Evolutionary conservation across 1,139 yeast genomes (phyloP).

Genomic region (Hansenula lynferdii): DNA sequence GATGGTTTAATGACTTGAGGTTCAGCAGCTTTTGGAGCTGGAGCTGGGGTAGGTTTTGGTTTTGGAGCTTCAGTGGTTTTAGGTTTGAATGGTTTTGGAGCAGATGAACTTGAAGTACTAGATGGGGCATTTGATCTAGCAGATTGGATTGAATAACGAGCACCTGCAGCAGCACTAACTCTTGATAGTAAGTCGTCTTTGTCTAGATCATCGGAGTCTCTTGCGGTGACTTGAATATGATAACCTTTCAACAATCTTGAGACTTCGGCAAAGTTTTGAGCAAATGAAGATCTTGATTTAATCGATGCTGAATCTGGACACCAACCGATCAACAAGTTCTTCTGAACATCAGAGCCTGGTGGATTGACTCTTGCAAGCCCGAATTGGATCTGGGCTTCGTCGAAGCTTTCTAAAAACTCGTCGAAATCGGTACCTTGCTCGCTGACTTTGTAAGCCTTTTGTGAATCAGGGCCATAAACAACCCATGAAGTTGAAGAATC

Average conservation of each 20-base stretch:
- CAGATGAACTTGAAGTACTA: conserved; percentile 30
- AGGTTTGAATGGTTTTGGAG: conserved; percentile 30
- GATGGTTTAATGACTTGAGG: conserved; percentile 22
- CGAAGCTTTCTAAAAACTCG: conserved; percentile 78
- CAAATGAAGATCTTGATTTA: conserved; percentile 69
- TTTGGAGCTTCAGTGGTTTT: conserved; percentile 31
- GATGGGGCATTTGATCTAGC: conserved; percentile 25
- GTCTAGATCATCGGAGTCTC: conserved; percentile 86
- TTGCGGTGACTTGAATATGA: conserved; percentile 96
- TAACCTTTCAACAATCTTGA: conserved; percentile 71
- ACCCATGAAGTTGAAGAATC: conserved; percentile 53
- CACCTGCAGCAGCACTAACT: conserved; percentile 91
- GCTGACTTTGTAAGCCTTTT: conserved; percentile 52
- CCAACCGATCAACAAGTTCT: conserved; percentile 88
- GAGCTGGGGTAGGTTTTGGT: conserved; percentile 27
- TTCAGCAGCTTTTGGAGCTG: conserved; percentile 29
- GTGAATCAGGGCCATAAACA: conserved; percentile 56
- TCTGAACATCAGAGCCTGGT: conserved; percentile 84
- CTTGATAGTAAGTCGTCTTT: conserved; percentile 70
- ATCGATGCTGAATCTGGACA: conserved; percentile 85
- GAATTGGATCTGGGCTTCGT: conserved; percentile 86
- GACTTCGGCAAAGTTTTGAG: conserved; percentile 70
- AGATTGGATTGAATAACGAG: conserved; percentile 74
- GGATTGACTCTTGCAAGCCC: conserved; percentile 87
- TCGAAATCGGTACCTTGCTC: conserved; percentile 58